A percentile compares a stretch with the other conserved stretches of the same genome.
These are phyloP conservation scores for Gonium pectorale DNA, from an alignment of 139 green algal species.

Conservation along the genomic window DNA sequence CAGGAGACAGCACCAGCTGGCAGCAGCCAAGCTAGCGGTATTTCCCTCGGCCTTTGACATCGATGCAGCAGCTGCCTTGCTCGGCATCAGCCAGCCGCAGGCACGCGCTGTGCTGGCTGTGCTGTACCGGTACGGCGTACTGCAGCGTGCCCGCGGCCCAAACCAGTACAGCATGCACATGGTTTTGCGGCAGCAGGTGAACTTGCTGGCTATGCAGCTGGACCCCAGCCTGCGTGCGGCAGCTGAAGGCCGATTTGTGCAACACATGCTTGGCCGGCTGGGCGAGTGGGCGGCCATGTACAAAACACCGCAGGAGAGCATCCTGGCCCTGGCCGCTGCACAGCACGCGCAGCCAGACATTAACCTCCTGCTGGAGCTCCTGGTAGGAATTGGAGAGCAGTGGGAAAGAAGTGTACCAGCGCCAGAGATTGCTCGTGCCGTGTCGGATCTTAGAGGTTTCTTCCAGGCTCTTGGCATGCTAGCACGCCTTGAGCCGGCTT, in stretches of 20 bases:
- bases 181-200: neutral
- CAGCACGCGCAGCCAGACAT: neutral
- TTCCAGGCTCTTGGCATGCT: constrained; percentile 5
- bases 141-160: neutral
- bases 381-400: neutral
- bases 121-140: constrained; percentile 15
- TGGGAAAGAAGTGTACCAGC: too few species aligned
- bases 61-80: neutral
- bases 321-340: neutral
- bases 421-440: neutral
- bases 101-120: neutral
- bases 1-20: neutral
- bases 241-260: neutral
- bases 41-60: constrained; percentile 29
- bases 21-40: constrained; percentile 9
- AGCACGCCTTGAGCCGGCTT: neutral
- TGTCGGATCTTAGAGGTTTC: neutral
- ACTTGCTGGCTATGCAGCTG: too few species aligned
- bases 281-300: constrained; percentile 18
- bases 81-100: neutral
- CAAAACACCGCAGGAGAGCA: neutral
- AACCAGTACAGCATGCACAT: constrained; percentile 31
- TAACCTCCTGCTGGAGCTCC: neutral
- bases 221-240: neutral
- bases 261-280: constrained; percentile 9